Percentiles rank a stretch among this genome's conserved stretches.
Conservation (phyloP, 2,329 filamentous ascomycete genomes). For the Fusarium sarcochroum region DNA sequence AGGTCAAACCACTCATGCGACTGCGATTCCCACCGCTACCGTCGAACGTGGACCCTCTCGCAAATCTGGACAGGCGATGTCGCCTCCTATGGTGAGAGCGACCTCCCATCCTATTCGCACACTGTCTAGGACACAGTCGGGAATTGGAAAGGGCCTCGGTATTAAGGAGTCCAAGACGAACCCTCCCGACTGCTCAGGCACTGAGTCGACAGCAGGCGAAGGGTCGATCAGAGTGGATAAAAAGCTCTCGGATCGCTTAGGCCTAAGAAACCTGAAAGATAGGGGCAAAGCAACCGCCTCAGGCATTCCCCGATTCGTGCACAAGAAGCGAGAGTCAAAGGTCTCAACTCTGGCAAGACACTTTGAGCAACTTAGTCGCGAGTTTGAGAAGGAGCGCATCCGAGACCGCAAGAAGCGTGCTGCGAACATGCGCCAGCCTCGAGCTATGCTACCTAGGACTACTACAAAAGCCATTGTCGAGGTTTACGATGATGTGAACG, state of each 20-base stretch:
- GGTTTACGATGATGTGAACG: slow-evolving; percentile 93
- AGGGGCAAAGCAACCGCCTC: slow-evolving; percentile 73
- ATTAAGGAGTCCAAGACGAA: slow-evolving; percentile 54
- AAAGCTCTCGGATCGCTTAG: slow-evolving; percentile 81
- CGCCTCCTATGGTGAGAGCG: slow-evolving; percentile 68
- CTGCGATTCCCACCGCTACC: slow-evolving; percentile 45
- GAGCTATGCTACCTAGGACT: slow-evolving; percentile 86
- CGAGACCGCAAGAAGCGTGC: slow-evolving; percentile 86
- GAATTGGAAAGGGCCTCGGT: slow-evolving; percentile 58
- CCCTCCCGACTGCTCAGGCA: slow-evolving; percentile 38
- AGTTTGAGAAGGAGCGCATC: slow-evolving; percentile 95
- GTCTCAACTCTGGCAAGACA: slow-evolving; percentile 95
- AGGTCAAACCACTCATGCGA: slow-evolving; percentile 52
- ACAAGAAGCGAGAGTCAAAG: slow-evolving; percentile 79
- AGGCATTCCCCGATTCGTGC: slow-evolving; percentile 88
- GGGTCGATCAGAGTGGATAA: slow-evolving; percentile 73
- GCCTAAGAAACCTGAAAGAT: slow-evolving; percentile 74
- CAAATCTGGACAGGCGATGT: slow-evolving; percentile 61
- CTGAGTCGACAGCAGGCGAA: slow-evolving; percentile 51
- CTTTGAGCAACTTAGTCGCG: slow-evolving; percentile 95
- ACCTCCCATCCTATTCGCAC: slow-evolving; percentile 66
- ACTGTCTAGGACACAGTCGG: slow-evolving; percentile 62
- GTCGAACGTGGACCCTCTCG: slow-evolving; percentile 59
- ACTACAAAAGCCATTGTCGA: slow-evolving; percentile 97
- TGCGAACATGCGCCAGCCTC: slow-evolving; percentile 79